Evolutionary conservation across 2,329 filamentous ascomycete genomes (phyloP), one percentile per base, ranked within the genome.

Genomic region (Ophiostoma tasmaniense): DNA sequence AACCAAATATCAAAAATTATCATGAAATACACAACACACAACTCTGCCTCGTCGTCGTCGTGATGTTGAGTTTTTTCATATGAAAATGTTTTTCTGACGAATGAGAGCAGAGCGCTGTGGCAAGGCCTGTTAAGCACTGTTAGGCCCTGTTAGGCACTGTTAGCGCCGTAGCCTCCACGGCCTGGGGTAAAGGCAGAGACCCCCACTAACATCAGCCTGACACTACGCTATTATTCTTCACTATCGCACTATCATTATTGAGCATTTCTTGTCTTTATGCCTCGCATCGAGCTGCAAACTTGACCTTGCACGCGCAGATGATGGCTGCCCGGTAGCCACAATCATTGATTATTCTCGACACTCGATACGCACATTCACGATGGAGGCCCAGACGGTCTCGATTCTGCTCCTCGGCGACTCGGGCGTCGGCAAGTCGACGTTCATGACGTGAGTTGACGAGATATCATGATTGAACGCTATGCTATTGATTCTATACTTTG

Each of bases 391-490:
- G 39, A 55, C 67, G 1, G 37, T 73, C 73, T 84, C 79, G n/a
- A 78, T 88, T 17, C 75, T 88, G 35, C 76, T 88, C 25, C 78
- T 88, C n/a, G 86, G 86, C 39, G 85, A 88, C 76, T 81, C 83
- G 70, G 80, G 80, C 74, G 85, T 85, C 71, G 86, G 86, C 68
- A 89, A 88, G 76, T 85, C 85, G 28, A 86, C 83, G 0, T 87
- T 88, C 75, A 75, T 88, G 74, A 86, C 85, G 86, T 88, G 74
- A 72, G 85, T 82, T 11, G n/a, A 22, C 42, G 33, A 5, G 62
- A 11, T 37, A 14, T 55, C 2, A 14, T 39, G 10, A 17, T 50
- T 33, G 1, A 33, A 33, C 30, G 42, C 37, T 39, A 39, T 17
- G 50, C 10, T 22, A 11, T 2, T 4, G 8, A 22, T 55, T n/a